phyloP scores from a whole-genome alignment of 2,329 filamentous ascomycete species.

The Pseudonectria foliicola region DNA sequence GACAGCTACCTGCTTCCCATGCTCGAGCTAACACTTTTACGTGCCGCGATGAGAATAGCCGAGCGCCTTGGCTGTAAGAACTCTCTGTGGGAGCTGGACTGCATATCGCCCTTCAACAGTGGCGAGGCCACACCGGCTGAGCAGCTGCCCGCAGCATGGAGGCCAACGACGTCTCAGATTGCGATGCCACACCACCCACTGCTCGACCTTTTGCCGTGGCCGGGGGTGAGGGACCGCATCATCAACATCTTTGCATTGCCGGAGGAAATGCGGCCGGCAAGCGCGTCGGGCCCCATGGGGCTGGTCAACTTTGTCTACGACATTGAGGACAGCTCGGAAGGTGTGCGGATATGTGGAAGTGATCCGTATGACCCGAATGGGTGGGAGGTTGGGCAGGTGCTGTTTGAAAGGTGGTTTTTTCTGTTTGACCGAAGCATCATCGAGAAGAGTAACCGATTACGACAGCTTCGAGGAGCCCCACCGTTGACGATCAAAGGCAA shows the following conservation, averaged over 20 bases:
- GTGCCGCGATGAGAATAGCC: slow-evolving; percentile 40
- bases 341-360: slow-evolving; percentile 40
- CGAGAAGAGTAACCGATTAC: slow-evolving; percentile 45
- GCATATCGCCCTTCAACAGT: slow-evolving; percentile 39
- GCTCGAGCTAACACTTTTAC: slow-evolving; percentile 41
- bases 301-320: slow-evolving; percentile 49
- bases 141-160: slow-evolving; percentile 40
- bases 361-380: slow-evolving; percentile 40
- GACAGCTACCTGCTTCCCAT: slow-evolving; percentile 44
- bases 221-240: slow-evolving; percentile 43
- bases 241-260: slow-evolving; percentile 46
- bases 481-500: slow-evolving; percentile 19
- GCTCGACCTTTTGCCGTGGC: slow-evolving; percentile 53
- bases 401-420: slow-evolving; percentile 57
- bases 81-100: slow-evolving; percentile 38
- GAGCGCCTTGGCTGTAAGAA: slow-evolving; percentile 35
- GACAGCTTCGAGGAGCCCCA: slow-evolving; percentile 38
- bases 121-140: slow-evolving; percentile 23
- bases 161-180: slow-evolving; percentile 43
- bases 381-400: slow-evolving; percentile 53
- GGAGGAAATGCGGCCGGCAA: slow-evolving; percentile 37
- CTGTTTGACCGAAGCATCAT: slow-evolving; percentile 47
- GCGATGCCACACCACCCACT: slow-evolving; percentile 48
- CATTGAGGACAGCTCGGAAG: slow-evolving; percentile 47
- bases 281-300: slow-evolving; percentile 38